Conservation (phyloP, 306 rosid species). For the Trifolium repens region DNA sequence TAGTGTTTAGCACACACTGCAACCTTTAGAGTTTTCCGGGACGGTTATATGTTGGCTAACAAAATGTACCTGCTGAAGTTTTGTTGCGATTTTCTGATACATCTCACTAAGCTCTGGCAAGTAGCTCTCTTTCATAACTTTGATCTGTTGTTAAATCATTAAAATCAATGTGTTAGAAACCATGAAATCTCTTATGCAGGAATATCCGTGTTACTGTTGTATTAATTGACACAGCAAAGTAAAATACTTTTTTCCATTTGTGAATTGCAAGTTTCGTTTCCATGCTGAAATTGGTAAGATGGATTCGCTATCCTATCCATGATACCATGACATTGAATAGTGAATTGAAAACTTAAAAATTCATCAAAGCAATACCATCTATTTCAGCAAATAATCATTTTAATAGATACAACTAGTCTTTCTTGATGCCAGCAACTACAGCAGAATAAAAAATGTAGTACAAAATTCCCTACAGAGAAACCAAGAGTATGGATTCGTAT, state of each 20-base stretch:
- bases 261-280: constrained; percentile 31
- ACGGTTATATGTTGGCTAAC: constrained; percentile 5
- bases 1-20: constrained; percentile 31
- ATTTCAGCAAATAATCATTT: constrained; percentile 22
- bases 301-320: constrained; percentile 3
- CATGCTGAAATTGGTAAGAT: constrained; percentile 14
- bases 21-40: constrained; percentile 26
- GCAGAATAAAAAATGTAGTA: constrained; percentile 8
- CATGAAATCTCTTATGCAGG: constrained; percentile 29
- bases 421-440: constrained; percentile 24
- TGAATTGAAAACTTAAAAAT: constrained; percentile 31
- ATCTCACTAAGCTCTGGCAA: constrained; percentile 71
- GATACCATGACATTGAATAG: constrained; percentile 10
- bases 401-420: constrained; percentile 13
- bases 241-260: constrained; percentile 9
- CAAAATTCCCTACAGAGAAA: constrained; percentile 15
- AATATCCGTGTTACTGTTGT: constrained; percentile 5
- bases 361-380: constrained; percentile 28
- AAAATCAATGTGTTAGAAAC: constrained; percentile 35
- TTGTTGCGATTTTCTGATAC: constrained; percentile 69
- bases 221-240: constrained; percentile 10
- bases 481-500: constrained; percentile 15
- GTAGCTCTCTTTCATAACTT: constrained; percentile 73
- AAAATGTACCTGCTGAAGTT: constrained; percentile 72
- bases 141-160: constrained; percentile 60